phyloP scores from a whole-genome alignment of 2,329 filamentous ascomycete species.

The Coniosporium tulheliwenetii region DNA sequence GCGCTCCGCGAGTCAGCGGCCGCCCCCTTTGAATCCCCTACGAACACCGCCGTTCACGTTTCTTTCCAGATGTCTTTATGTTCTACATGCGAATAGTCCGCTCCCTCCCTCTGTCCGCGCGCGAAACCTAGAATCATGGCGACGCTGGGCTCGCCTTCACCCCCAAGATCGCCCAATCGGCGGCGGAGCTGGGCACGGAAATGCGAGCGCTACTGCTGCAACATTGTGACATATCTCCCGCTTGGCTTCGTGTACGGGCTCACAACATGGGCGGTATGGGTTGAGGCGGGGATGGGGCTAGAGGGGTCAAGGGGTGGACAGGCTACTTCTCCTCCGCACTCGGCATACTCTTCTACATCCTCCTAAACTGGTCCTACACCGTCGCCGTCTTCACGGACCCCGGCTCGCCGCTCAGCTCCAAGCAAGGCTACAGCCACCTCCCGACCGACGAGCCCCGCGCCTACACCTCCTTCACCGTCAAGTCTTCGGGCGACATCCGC shows the following conservation, averaged over 20 bases:
- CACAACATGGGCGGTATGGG: conserved; percentile 90
- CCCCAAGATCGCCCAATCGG: conserved; percentile 19
- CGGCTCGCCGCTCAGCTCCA: conserved; percentile 41
- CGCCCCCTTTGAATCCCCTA: no score
- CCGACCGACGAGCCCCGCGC: conserved; percentile 44
- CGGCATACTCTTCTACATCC: conserved; percentile 55
- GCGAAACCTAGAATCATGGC: conserved; percentile 13
- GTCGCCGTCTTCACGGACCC: conserved; percentile 86
- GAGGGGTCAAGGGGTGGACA: not conserved
- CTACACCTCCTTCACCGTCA: conserved; percentile 75
- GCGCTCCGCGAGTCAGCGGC: no score
- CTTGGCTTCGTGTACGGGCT: conserved; percentile 75
- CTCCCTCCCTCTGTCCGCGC: conserved; percentile 4
- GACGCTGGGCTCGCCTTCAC: conserved; percentile 21
- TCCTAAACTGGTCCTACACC: conserved; percentile 82
- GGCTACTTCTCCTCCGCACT: conserved; percentile 35
- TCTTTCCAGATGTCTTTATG: no score
- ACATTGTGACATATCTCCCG: conserved; percentile 67
- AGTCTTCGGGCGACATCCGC: conserved; percentile 69
- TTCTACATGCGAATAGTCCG: no score
- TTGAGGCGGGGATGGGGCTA: conserved; percentile 57
- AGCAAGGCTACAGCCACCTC: conserved; percentile 57
- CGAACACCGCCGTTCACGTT: no score
- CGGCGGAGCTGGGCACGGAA: conserved; percentile 42
- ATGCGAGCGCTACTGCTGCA: conserved; percentile 74